Conservation (phyloP, 2,329 filamentous ascomycete genomes). For the Stemphylium vesicarium region DNA sequence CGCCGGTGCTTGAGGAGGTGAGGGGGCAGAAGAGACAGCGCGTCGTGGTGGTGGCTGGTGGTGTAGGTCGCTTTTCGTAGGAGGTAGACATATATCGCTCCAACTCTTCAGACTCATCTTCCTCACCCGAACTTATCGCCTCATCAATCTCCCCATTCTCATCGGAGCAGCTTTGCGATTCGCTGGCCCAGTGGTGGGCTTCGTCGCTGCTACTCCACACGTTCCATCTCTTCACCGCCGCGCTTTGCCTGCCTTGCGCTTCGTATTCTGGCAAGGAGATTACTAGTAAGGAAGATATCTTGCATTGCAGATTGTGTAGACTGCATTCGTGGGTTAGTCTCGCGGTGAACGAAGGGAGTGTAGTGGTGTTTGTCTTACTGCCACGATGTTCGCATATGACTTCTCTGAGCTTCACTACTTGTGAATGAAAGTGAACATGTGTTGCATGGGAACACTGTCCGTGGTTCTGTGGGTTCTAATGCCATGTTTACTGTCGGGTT, state of each 20-base stretch:
- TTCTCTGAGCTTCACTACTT: neutral
- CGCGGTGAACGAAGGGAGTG: neutral
- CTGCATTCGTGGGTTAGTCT: neutral
- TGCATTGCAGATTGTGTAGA: slow-evolving; percentile 1
- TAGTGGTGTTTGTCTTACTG: neutral
- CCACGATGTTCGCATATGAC: slow-evolving; percentile 5
- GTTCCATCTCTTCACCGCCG: neutral
- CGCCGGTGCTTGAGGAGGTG: neutral
- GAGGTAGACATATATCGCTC: no score
- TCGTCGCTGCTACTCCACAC: no score
- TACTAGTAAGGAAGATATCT: neutral
- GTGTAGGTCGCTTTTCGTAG: neutral
- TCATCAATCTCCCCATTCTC: neutral
- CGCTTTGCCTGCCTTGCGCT: neutral
- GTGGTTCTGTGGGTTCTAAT: neutral
- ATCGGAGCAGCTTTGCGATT: neutral
- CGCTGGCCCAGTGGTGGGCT: no score
- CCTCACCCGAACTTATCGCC: neutral
- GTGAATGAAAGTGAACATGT: slow-evolving; percentile 3
- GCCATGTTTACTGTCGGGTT: neutral
- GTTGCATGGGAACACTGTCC: slow-evolving; percentile 5
- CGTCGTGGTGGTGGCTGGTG: neutral
- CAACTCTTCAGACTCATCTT: neutral
- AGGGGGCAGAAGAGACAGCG: slow-evolving; percentile 9
- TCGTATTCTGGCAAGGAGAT: neutral